phyloP scores from a whole-genome alignment of 495 filamentous ascomycete genomes.

The Aspergillus campestris region DNA sequence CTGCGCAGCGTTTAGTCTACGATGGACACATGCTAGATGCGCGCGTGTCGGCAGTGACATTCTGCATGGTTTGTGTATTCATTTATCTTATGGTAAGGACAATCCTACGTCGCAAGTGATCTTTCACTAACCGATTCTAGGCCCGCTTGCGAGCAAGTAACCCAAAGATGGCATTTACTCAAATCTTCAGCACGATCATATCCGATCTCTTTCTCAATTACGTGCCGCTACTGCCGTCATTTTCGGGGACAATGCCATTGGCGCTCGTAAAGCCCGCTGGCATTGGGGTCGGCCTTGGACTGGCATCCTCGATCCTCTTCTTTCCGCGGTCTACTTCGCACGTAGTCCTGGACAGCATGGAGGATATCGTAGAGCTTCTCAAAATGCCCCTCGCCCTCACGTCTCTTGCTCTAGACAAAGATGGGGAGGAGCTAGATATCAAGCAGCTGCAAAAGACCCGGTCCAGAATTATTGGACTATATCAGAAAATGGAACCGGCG shows the following conservation, averaged over 20 bases:
- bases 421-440: conserved; percentile 3
- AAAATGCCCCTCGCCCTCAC: conserved; percentile 19
- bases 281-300: conserved; percentile 30
- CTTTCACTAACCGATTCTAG: conserved; percentile 5
- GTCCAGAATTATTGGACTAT: conserved; percentile 6
- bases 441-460: conserved; percentile 5
- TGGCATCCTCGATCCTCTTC: conserved; percentile 29
- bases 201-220: conserved; percentile 27
- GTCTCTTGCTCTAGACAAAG: neutral
- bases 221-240: conserved; percentile 27
- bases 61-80: conserved; percentile 26
- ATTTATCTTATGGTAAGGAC: conserved; percentile 28
- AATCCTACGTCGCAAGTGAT: neutral
- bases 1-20: conserved; percentile 22
- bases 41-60: conserved; percentile 28
- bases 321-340: conserved; percentile 35
- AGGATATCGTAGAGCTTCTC: conserved; percentile 21
- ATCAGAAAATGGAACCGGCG: conserved; percentile 13
- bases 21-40: conserved; percentile 34
- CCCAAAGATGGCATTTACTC: conserved; percentile 24
- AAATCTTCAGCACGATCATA: conserved; percentile 33
- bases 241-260: conserved; percentile 31
- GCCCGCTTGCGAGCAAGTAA: conserved; percentile 31
- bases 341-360: conserved; percentile 25
- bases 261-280: conserved; percentile 26